A percentile compares a stretch with the other conserved stretches of the same genome.
Conservation (phyloP, 73 alveolate species). For the Paramecium tetraurelia region DNA sequence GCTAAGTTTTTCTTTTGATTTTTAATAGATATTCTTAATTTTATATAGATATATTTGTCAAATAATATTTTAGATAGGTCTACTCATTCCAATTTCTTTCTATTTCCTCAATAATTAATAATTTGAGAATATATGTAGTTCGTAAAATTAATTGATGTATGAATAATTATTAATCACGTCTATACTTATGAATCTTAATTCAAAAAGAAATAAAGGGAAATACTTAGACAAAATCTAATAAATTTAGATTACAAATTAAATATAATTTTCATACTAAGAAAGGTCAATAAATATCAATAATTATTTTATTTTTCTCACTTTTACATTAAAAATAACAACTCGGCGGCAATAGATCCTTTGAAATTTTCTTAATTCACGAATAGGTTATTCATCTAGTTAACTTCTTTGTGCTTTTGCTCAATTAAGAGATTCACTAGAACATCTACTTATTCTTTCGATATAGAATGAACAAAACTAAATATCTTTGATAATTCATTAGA, state of each 20-base stretch:
- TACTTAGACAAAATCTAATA: not conserved
- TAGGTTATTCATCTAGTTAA: not conserved
- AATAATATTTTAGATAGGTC: too few relatives aligned
- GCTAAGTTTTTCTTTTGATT: not conserved
- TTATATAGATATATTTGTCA: not conserved
- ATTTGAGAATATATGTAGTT: too few relatives aligned
- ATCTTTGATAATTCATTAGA: not conserved
- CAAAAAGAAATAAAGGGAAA: too few relatives aligned
- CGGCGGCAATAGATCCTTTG: not conserved
- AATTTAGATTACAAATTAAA: not conserved
- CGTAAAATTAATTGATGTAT: too few relatives aligned
- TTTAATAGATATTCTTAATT: not conserved
- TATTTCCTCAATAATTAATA: too few relatives aligned
- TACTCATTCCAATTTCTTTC: too few relatives aligned
- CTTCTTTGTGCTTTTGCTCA: not conserved
- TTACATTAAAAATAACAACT: not conserved
- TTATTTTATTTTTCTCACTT: not conserved
- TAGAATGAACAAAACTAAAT: not conserved
- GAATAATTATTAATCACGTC: too few relatives aligned
- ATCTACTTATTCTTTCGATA: not conserved
- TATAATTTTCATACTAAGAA: not conserved
- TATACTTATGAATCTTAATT: too few relatives aligned
- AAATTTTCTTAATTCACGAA: not conserved
- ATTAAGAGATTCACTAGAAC: not conserved
- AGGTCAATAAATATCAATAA: not conserved